Conservation (phyloP, 331 rosid species). For the Erythrophleum ivorense region DNA sequence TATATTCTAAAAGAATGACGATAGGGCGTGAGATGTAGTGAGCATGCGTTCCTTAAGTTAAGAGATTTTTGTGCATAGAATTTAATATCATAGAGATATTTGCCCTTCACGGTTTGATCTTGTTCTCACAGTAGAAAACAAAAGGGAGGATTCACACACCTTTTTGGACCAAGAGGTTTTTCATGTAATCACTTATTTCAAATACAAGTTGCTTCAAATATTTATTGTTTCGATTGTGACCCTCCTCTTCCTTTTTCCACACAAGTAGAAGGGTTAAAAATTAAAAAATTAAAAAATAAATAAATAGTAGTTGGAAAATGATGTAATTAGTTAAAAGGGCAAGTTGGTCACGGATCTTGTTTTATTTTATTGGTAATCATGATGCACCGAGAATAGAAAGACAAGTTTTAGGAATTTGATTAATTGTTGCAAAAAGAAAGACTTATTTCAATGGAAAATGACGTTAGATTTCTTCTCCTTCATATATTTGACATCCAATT, state of each 20-base stretch:
- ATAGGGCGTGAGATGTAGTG: background rate
- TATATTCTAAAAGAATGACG: background rate
- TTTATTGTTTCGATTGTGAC: background rate
- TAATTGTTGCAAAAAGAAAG: slow-evolving; percentile 15
- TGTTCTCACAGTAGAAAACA: background rate
- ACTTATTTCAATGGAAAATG: slow-evolving; percentile 1
- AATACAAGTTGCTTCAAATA: slow-evolving; percentile 3
- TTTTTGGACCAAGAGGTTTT: background rate
- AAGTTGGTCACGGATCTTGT: slow-evolving; percentile 21
- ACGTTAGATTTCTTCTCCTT: slow-evolving; percentile 13
- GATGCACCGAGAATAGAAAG: slow-evolving; percentile 31
- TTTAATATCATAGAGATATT: background rate
- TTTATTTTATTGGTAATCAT: slow-evolving; percentile 22
- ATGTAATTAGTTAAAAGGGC: background rate
- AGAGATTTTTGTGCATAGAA: background rate
- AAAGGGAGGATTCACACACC: background rate
- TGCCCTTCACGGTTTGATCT: background rate
- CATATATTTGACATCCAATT: background rate
- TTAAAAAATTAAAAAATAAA: background rate
- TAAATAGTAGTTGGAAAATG: background rate
- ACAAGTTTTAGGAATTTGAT: slow-evolving; percentile 27
- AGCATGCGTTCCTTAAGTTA: background rate
- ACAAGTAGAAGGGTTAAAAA: background rate
- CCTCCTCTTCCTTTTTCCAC: background rate
- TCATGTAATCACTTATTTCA: background rate